Conservation (phyloP, 2,329 filamentous ascomycete species). For the Monosporascus sp. region DNA sequence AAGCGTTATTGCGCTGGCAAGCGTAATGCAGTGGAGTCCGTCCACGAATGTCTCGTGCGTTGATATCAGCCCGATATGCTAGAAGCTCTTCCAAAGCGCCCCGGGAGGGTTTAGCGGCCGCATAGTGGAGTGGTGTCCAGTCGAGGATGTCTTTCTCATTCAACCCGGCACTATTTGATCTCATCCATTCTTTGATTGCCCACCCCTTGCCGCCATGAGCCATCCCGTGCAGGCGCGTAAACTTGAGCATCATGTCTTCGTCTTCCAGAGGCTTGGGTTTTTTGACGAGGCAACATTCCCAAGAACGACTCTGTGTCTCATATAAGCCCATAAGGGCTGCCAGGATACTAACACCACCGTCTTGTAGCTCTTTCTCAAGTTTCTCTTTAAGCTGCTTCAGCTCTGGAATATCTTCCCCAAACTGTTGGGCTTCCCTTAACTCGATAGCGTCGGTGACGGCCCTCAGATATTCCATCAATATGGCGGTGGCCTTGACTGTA, state of each 20-base stretch:
- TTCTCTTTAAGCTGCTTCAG: background rate
- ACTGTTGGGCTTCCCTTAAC: background rate
- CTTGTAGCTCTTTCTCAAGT: background rate
- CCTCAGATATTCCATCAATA: background rate
- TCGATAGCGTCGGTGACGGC: background rate
- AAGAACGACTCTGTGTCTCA: background rate
- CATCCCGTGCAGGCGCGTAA: background rate
- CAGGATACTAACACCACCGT: background rate
- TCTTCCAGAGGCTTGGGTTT: background rate
- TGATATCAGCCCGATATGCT: background rate
- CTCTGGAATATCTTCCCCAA: background rate
- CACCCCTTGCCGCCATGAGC: too few relatives aligned
- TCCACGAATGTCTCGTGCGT: background rate
- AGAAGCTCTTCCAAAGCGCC: background rate
- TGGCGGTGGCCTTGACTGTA: background rate
- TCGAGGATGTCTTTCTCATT: background rate
- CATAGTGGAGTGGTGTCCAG: background rate
- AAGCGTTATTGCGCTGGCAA: background rate
- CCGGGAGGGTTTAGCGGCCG: background rate
- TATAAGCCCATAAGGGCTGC: background rate
- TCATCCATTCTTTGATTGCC: too few relatives aligned
- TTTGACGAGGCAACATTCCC: background rate
- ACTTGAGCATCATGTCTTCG: background rate
- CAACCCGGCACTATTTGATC: background rate
- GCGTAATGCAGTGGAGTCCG: background rate